A percentile compares a stretch with the other conserved stretches of the same genome.
Conservation (phyloP, 345 rosid species). For the Populus ilicifolia region DNA sequence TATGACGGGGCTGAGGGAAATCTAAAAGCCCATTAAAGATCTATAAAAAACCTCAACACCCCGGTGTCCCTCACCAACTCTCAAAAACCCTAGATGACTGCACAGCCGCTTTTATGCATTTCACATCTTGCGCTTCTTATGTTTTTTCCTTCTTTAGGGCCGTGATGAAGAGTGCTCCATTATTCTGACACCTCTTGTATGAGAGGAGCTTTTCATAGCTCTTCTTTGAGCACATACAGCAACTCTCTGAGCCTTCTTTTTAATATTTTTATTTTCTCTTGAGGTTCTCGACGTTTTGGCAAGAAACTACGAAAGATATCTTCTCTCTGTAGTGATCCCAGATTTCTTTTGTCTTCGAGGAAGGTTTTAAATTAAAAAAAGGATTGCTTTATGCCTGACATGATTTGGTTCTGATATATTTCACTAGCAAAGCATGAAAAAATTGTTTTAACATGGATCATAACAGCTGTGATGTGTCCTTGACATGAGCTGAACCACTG, state of each 20-base stretch:
- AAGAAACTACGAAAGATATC: neutral
- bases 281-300: neutral
- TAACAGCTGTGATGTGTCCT: slow-evolving; percentile 27
- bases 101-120: neutral
- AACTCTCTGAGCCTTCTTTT: slow-evolving; percentile 41
- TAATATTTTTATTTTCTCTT: neutral
- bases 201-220: slow-evolving; percentile 38
- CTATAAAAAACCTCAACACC: neutral
- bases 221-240: slow-evolving; percentile 53
- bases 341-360: neutral
- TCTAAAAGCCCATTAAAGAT: neutral
- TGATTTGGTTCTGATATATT: too few species aligned
- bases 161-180: slow-evolving; percentile 41
- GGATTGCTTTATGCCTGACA: too few species aligned
- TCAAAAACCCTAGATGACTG: neutral
- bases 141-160: slow-evolving; percentile 13
- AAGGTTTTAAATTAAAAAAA: too few species aligned
- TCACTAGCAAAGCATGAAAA: too few species aligned
- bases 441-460: too few species aligned
- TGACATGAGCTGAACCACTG: slow-evolving; percentile 35
- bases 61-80: rapidly evolving
- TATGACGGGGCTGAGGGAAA: neutral
- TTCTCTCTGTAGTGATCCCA: neutral
- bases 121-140: neutral
- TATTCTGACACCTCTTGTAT: slow-evolving; percentile 61